Percentiles rank a stretch among this genome's conserved stretches.
phyloP scores from a whole-genome alignment of 1,284 basidiomycete genomes.

The Ustilago trichophora region DNA sequence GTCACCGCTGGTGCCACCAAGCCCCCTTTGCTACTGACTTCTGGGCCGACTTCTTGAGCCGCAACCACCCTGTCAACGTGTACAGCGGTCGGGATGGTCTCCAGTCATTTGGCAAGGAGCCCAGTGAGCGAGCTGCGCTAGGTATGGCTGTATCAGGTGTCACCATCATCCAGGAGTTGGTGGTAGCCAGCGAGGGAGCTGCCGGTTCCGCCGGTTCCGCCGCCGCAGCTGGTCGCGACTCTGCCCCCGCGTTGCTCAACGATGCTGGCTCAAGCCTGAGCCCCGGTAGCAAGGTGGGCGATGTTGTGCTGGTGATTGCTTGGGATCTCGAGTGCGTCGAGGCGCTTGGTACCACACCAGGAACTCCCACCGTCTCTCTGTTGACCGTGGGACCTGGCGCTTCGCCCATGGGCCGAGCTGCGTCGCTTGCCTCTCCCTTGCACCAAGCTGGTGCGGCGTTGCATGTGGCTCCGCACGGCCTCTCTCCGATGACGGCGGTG shows the following conservation, averaged over 20 bases:
- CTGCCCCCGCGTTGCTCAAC: conserved; percentile 22
- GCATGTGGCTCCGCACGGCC: conserved; percentile 24
- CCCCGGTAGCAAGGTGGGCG: conserved; percentile 64
- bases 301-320: conserved; percentile 67
- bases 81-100: conserved; percentile 46
- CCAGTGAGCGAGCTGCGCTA: conserved; percentile 63
- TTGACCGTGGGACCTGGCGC: conserved; percentile 35
- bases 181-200: conserved; percentile 57
- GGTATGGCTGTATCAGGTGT: conserved; percentile 64
- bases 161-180: conserved; percentile 67
- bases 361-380: conserved; percentile 57
- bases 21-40: conserved; percentile 66
- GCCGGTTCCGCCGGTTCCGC: conserved; percentile 1
- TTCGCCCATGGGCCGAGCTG: conserved; percentile 36
- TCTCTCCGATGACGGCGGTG: conserved; percentile 35
- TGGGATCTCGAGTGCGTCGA: conserved; percentile 67
- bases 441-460: conserved; percentile 17
- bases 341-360: conserved; percentile 52
- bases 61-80: conserved; percentile 63
- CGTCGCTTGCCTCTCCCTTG: conserved; percentile 39
- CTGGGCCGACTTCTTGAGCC: conserved; percentile 65
- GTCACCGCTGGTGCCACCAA: conserved; percentile 61
- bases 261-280: conserved; percentile 39
- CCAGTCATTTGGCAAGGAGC: conserved; percentile 64
- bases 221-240: conserved; percentile 9